A percentile compares a stretch with the other conserved stretches of the same genome.
phyloP scores from a whole-genome alignment of 2,329 filamentous ascomycete species.

The Chrysosporium keratinophilum region DNA sequence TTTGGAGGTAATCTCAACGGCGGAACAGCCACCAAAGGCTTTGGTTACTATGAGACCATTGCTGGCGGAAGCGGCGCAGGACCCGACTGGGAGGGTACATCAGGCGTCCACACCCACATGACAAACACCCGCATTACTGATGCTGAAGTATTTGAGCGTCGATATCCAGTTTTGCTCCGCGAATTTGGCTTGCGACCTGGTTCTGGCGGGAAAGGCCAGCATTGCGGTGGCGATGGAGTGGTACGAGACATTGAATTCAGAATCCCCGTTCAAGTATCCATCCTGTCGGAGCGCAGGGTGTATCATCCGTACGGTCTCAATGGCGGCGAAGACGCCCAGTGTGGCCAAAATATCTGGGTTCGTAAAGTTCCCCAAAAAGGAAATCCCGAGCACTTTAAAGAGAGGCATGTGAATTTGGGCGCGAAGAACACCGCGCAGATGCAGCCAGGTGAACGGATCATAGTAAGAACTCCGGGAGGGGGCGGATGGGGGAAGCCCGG shows the following conservation, averaged over 20 bases:
- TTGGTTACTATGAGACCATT: slow-evolving; percentile 77
- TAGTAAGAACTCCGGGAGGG: slow-evolving; percentile 32
- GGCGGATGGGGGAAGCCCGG: slow-evolving; percentile 36
- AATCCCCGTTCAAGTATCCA: slow-evolving; percentile 64
- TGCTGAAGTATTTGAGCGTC: slow-evolving; percentile 64
- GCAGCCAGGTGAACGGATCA: slow-evolving; percentile 30
- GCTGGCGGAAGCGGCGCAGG: slow-evolving; percentile 67
- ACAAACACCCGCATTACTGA: slow-evolving; percentile 80
- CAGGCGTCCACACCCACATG: slow-evolving; percentile 74
- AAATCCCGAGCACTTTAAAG: slow-evolving; percentile 18
- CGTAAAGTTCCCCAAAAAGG: slow-evolving; percentile 49
- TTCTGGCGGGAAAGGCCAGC: slow-evolving; percentile 55
- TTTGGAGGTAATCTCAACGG: slow-evolving; percentile 57
- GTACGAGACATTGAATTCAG: slow-evolving; percentile 72
- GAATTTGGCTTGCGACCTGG: slow-evolving; percentile 56
- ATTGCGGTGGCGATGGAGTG: slow-evolving; percentile 65
- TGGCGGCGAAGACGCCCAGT: slow-evolving; percentile 65
- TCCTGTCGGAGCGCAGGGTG: slow-evolving; percentile 62
- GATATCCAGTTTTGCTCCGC: slow-evolving; percentile 63
- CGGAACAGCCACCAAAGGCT: slow-evolving; percentile 48
- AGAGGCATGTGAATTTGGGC: slow-evolving; percentile 23
- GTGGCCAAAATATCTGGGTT: slow-evolving; percentile 78
- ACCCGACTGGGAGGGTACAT: slow-evolving; percentile 60
- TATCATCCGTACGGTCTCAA: slow-evolving; percentile 67
- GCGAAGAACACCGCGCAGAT: slow-evolving; percentile 27